phyloP scores from a whole-genome alignment of 2,329 filamentous ascomycete species.

The Paecilomyces variotii region DNA sequence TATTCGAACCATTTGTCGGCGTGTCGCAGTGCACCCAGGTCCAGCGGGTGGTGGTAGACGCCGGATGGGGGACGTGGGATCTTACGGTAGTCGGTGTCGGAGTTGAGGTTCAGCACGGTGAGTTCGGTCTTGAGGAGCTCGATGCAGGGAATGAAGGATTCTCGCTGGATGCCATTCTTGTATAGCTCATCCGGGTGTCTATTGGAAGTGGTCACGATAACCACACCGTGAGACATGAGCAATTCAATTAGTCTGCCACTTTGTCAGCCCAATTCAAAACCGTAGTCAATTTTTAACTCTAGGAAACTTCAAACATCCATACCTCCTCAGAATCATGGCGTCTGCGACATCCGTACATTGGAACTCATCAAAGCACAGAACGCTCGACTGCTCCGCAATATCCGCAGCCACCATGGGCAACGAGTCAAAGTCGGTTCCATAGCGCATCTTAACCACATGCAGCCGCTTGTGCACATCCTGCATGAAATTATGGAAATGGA shows the following conservation, averaged over 20 bases:
- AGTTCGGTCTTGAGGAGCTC: constrained; percentile 78
- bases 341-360: constrained; percentile 98
- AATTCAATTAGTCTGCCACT: constrained; percentile 62
- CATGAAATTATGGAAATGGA: constrained; percentile 99
- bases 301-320: constrained; percentile 10
- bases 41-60: constrained; percentile 87
- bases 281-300: neutral
- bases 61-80: constrained; percentile 87
- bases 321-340: constrained; percentile 89
- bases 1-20: constrained; percentile 94
- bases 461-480: constrained; percentile 89
- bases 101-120: constrained; percentile 89
- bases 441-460: constrained; percentile 79
- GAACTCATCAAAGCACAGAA: constrained; percentile 97
- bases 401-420: constrained; percentile 91
- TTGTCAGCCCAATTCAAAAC: constrained; percentile 15
- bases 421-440: constrained; percentile 83
- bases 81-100: constrained; percentile 92
- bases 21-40: constrained; percentile 66
- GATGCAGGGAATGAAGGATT: constrained; percentile 93
- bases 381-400: constrained; percentile 74
- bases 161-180: constrained; percentile 93
- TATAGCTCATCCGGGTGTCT: constrained; percentile 94
- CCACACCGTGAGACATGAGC: constrained; percentile 94
- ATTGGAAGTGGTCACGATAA: constrained; percentile 92